Conservation (phyloP, 495 filamentous ascomycete genomes). For the Paragyromitra xinjiangensis region DNA sequence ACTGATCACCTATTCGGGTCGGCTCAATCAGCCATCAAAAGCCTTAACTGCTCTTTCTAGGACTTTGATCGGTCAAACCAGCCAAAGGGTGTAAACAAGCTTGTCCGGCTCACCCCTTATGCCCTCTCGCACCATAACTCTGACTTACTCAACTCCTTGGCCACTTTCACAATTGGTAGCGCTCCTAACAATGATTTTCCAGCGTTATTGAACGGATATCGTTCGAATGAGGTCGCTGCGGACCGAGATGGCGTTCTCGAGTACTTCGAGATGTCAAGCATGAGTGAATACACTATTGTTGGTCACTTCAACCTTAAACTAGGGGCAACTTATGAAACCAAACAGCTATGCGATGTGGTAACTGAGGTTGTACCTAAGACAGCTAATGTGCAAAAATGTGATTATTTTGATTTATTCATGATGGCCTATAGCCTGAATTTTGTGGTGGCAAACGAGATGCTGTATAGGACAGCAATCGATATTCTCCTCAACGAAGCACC, state of each 20-base stretch:
- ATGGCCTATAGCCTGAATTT: neutral
- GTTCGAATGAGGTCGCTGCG: neutral
- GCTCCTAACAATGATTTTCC: neutral
- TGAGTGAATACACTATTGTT: neutral
- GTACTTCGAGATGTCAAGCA: neutral
- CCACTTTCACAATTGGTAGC: neutral
- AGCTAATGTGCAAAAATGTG: neutral
- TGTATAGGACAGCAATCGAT: too few species aligned
- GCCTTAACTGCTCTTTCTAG: too few species aligned
- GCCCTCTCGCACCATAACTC: neutral
- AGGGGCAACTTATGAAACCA: too few species aligned
- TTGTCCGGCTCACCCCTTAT: too few species aligned
- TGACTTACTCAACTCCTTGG: neutral
- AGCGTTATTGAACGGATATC: neutral
- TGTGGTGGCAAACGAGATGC: too few species aligned
- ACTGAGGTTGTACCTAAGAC: too few species aligned
- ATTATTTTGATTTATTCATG: neutral
- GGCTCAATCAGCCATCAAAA: too few species aligned
- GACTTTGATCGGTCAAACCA: too few species aligned
- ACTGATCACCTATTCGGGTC: too few species aligned
- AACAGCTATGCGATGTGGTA: neutral
- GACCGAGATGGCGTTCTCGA: neutral
- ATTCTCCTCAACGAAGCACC: too few species aligned
- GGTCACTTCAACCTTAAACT: neutral
- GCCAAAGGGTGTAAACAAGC: too few species aligned